phyloP scores from a whole-genome alignment of 331 rosid species.

The Malus hybrid region DNA sequence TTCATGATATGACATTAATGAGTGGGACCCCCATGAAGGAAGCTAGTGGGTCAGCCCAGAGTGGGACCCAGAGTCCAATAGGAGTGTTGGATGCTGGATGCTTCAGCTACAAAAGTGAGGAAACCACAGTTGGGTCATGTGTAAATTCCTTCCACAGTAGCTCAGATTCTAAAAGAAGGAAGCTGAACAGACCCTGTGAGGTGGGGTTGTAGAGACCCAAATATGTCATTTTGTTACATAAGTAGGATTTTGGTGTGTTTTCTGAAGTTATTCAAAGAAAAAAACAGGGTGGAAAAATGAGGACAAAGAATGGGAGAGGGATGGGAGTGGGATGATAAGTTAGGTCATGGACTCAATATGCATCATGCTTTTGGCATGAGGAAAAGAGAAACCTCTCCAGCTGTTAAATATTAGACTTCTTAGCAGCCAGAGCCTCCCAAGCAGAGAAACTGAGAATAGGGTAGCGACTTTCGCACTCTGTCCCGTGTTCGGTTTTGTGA shows the following conservation, averaged over 20 bases:
- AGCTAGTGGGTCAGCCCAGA: slow-evolving; percentile 29
- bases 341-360: slow-evolving; percentile 36
- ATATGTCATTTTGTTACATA: slow-evolving; percentile 21
- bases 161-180: slow-evolving; percentile 79
- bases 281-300: neutral
- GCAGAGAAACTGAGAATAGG: neutral
- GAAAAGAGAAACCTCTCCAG: slow-evolving; percentile 28
- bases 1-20: slow-evolving; percentile 27
- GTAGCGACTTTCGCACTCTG: too few relatives aligned
- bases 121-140: slow-evolving; percentile 54
- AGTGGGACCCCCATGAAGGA: slow-evolving; percentile 21
- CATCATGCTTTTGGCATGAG: slow-evolving; percentile 35
- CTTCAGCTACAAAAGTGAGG: slow-evolving; percentile 80
- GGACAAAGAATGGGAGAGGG: neutral
- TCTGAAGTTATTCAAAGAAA: slow-evolving; percentile 19
- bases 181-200: slow-evolving; percentile 63
- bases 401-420: slow-evolving; percentile 69
- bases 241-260: slow-evolving; percentile 28
- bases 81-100: slow-evolving; percentile 74
- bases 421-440: slow-evolving; percentile 39
- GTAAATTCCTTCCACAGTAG: slow-evolving; percentile 49
- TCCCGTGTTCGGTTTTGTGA: slow-evolving; percentile 3
- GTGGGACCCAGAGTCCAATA: slow-evolving; percentile 69
- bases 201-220: slow-evolving; percentile 33
- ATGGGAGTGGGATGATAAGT: slow-evolving; percentile 14